These are phyloP conservation scores for Setomelanomma holmii DNA, from an alignment of 2,329 filamentous ascomycete species.

Conservation along the genomic window DNA sequence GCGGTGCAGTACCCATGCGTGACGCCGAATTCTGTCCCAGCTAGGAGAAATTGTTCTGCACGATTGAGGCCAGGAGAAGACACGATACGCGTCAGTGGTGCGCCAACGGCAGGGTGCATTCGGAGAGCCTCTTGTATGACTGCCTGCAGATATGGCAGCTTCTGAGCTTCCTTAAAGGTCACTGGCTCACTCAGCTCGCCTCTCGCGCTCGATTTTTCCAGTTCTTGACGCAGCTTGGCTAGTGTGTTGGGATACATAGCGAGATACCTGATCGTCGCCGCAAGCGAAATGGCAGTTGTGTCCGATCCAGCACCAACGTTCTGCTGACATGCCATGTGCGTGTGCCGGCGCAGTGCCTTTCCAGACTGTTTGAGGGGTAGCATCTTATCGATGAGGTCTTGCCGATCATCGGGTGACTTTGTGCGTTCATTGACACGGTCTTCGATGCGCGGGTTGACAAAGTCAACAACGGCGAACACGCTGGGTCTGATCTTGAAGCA, in stretches of 20 bases:
- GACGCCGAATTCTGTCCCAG: slow-evolving; percentile 53
- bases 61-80: slow-evolving; percentile 34
- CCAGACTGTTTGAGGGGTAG: slow-evolving; percentile 13
- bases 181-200: slow-evolving; percentile 21
- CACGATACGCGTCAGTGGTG: slow-evolving; percentile 49
- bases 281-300: slow-evolving; percentile 60
- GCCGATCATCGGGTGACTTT: slow-evolving; percentile 8
- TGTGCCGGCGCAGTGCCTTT: slow-evolving; percentile 12
- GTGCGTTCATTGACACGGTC: slow-evolving; percentile 10
- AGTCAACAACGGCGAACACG: slow-evolving; percentile 1
- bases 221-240: slow-evolving; percentile 20
- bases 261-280: slow-evolving; percentile 55
- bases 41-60: slow-evolving; percentile 51
- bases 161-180: slow-evolving; percentile 35
- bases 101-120: slow-evolving; percentile 52
- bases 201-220: slow-evolving; percentile 16
- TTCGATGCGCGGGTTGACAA: slow-evolving; percentile 2
- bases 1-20: slow-evolving; percentile 54
- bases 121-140: slow-evolving; percentile 54
- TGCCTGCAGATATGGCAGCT: slow-evolving; percentile 54
- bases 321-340: background rate
- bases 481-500: background rate
- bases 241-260: slow-evolving; percentile 43
- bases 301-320: slow-evolving; percentile 52
- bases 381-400: slow-evolving; percentile 20